Conservation (phyloP, 2,329 filamentous ascomycete genomes). For the Ceratocystis variospora region DNA sequence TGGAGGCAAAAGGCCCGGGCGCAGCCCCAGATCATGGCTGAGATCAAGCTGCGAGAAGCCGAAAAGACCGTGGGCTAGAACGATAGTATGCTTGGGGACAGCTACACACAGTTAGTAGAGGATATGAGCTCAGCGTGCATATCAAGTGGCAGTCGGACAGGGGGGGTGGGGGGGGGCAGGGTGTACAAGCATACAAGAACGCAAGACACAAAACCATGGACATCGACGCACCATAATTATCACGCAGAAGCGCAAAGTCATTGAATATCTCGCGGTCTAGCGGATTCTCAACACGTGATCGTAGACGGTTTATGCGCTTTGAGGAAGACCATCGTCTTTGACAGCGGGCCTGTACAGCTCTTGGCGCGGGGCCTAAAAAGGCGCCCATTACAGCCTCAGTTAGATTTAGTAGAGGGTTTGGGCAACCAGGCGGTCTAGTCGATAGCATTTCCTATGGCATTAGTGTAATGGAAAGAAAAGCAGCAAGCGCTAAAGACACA, state of each 20-base stretch:
- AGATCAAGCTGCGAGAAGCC: constrained; percentile 47
- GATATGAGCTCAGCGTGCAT: not conserved
- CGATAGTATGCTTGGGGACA: constrained; percentile 44
- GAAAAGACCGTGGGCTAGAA: constrained; percentile 51
- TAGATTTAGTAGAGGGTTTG: not conserved
- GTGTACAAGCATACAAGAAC: too few species aligned
- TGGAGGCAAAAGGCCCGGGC: constrained; percentile 32
- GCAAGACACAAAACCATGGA: not conserved
- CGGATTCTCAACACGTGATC: constrained; percentile 10
- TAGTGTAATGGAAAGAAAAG: not conserved
- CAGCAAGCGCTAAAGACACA: not conserved
- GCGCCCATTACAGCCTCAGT: not conserved
- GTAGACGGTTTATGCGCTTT: not conserved
- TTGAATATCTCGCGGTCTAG: constrained; percentile 18
- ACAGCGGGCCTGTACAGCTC: not conserved
- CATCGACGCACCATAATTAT: constrained; percentile 13
- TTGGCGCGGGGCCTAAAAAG: not conserved
- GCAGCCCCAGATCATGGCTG: not conserved
- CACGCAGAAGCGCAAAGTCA: constrained; percentile 17
- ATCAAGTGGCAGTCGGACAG: too few species aligned
- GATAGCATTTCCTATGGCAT: not conserved
- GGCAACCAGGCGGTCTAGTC: not conserved
- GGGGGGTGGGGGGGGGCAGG: too few species aligned
- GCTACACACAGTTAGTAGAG: constrained; percentile 12
- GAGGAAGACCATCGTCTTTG: not conserved